Evolutionary conservation across 164 flowering plant genomes (phyloP), one percentile per base, ranked within the genome.

Genomic region (Euptelea pleiosperma): DNA sequence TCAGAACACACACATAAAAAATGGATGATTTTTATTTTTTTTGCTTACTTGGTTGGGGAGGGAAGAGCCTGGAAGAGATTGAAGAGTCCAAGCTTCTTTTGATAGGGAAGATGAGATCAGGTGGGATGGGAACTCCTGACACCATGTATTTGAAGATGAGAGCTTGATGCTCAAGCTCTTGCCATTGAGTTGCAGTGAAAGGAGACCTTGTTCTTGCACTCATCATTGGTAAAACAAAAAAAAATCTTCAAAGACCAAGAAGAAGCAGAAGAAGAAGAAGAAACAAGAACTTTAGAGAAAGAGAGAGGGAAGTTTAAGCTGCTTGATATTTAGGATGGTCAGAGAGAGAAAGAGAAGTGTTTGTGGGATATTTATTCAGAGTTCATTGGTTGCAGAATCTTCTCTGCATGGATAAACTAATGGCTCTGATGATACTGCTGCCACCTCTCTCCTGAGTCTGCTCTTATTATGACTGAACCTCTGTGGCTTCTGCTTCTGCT

Each of bases 91-190:
- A 40, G 73, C 76, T 75, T 51, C 64, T 69, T 62, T 66, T 73
- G 57, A 80, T 36, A 19, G 67, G 34, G 68, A 45, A 73, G 48
- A 79, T 54, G 53, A 80, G 85, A 62, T 81, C 82, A 48, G 80
- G 66, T 19, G 86, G 86, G 43, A 84, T 55, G 48, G 81, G 83
- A 1, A 71, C 39, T 37, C 86, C 84, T 10, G 78, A 62, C 25
- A 64, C 54, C 70, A 81, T 69, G 75, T 79, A 77, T 37, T 81
- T 83, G 79, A 72, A 83, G 66, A 83, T 72, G 1, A 81, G 77
- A 44, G 84, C 89, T 77, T 83, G 89, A 50, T 79, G 82, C 60
- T 83, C 84, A 26, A 83, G 84, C 67, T 83, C 89, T 63, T 83
- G 79, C 84, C 82, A 79, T 42, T 83, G 89, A n/a, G 71, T 55